Base-by-base conservation (phyloP, 495 filamentous ascomycete species). In the Apodospora peruviana region DNA sequence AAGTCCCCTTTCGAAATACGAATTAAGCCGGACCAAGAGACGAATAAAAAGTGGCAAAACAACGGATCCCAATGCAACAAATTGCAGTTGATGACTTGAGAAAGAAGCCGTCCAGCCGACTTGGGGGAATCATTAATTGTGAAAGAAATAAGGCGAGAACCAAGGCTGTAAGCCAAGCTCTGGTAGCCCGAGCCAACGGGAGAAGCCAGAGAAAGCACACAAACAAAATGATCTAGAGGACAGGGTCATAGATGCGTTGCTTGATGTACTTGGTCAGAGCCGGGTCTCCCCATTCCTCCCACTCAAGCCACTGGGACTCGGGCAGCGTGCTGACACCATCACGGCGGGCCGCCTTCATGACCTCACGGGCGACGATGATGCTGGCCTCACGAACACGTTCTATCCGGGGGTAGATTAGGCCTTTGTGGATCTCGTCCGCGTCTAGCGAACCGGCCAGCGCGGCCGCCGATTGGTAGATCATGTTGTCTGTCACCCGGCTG, bases 381-480 rank as follows among this genome's bases (percentile, higher is more conserved):
- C 82, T 90, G 55, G 95, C 91, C 21, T 96, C 86, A 23, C 93
- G 80, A 52, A 98, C 95, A 38, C 93, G 86, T 58, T 84, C 82
- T 63, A 98, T 83, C 62, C 87, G 85, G n/a, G 93, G 93, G 71
- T 98, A 98, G 58, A 98, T 82, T 61, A 90, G 82, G 38, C 84
- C 87, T 59, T 83, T 81, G 45, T 84, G 81, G 55, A 88, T 70
- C 70, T 98, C 93, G 43, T 87, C 82, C 16, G 78, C 77, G 36
- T 83, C 91, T 39, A 98, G 77, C 24, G 87, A 84, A 37, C 81
- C 78, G 24, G 87, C 81, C 12, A 98, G 82, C 11, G 90, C 85
- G 19, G 82, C 82, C 24, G 88, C 93, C 45, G 90, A 91, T 40
- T 86, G 88, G 72, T 96, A 98, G 45, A 90, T 85, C 93, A 96